Base-by-base conservation (phyloP, 1,139 yeast species). In the Lipomyces yarrowii region DNA sequence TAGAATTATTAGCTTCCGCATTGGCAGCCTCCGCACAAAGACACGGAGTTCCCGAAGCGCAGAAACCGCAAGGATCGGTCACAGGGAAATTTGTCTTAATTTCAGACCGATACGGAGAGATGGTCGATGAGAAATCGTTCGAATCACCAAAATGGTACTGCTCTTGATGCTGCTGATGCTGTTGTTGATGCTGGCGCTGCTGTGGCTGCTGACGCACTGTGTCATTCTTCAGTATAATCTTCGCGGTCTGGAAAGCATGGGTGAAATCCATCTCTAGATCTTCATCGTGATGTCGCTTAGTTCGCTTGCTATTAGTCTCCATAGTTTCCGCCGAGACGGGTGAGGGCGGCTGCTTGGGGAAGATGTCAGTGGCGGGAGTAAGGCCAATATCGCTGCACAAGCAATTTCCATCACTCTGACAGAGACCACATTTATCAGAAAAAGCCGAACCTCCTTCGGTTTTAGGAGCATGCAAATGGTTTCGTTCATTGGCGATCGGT, bases 11-110 rank as follows among this genome's bases (percentile, higher is more conserved):
- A 18, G 70, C 67, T 61, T 69, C 70, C 71, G 73, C 60, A 70
- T 72, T 67, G 56, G 75, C 92, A 8, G 93, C 90, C 74, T 89
- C 97, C 42, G 94, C 86, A 77, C 98, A 93, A 2, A 93, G 90
- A 78, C 98, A 93, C 4, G 96, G 96, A 0, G 96, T 88, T 70
- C 89, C 96, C 72, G 90, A 96, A 0, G 96, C 86, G 75, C 98
- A 93, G 77, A 93, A 93, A 0, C 98, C 98, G 78, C 98, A 93
- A 69, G 88, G 85, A 70, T 90, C 96, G 65, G 87, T 85, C 2
- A 60, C 61, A 8, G 60, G 60, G 4, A 59, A 33, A 18, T 35
- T 48, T 10, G 23, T 32, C 15, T 32, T 37, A 10, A 33, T 59
- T n/a, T 33, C 39, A 13, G 35, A 11, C 39, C 3, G 61, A 13